Base-by-base conservation (phyloP, 192 early-diverging fungal genomes). In the Piromyces finnis region DNA sequence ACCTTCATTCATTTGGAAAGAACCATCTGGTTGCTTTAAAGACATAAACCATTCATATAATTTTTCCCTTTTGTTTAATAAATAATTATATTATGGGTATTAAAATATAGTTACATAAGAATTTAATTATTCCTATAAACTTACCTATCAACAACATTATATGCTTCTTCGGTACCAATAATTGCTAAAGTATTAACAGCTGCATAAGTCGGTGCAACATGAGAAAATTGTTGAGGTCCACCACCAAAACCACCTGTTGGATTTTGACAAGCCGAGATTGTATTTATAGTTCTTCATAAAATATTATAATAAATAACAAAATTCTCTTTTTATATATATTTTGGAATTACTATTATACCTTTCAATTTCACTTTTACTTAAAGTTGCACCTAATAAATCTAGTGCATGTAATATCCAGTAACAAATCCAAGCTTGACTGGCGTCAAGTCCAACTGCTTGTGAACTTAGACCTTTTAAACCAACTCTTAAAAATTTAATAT, bases 331-430 rank as follows among this genome's bases (percentile, higher is more conserved):
- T n/a, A n/a, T n/a, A n/a, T n/a, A n/a, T n/a, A n/a, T n/a, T n/a
- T n/a, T n/a, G n/a, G n/a, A n/a, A n/a, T n/a, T n/a, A n/a, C n/a
- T n/a, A n/a, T n/a, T 28, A 14, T 68, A 88, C 84, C 89, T 84
- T 22, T 83, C 36, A 11, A 88, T 87, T 18, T 90, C 78, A 28
- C 82, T 83, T 9, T 81, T 78, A 30, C 90, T 84, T 36, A 95
- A 85, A 9, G 82, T 82, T 39, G 86, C 81, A 26, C 88, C 92
- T 78, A 98, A 81, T 4, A 98, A 85, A 84, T 92, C 93, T 13
- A 97, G 87, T 3, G 94, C 87, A 80, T 97, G 95, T 51, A 95
- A 81, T 29, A 92, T 92, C 97, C 97, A 98, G 80, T 94, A 96
- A 13, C 92, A 86, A 29, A 98, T 84, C 97, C 97, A 98, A 29